phyloP scores from a whole-genome alignment of 768 basidiomycete genomes.

The Amanita fuliginea region DNA sequence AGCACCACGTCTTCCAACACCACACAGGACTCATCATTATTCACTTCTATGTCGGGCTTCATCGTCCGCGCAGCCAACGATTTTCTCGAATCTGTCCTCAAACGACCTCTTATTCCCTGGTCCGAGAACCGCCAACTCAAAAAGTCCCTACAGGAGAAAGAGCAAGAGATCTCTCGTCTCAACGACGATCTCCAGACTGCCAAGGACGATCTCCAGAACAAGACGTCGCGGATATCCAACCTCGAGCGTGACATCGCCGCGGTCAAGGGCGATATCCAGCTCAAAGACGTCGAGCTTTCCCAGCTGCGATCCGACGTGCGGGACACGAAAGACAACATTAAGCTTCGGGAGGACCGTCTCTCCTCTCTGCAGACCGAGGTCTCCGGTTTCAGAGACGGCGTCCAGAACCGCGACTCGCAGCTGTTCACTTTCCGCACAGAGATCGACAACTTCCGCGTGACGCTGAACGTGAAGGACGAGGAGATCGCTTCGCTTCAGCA shows the following conservation, averaged over 20 bases:
- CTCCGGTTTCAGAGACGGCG: neutral
- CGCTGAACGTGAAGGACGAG: constrained; percentile 4
- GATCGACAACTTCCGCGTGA: constrained; percentile 5
- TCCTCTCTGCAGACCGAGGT: neutral
- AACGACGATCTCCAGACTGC: neutral
- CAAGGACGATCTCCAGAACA: neutral
- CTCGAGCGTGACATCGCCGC: constrained; percentile 1
- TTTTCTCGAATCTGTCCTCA: constrained; percentile 4
- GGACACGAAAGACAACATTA: constrained; percentile 5
- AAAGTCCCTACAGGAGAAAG: constrained; percentile 1
- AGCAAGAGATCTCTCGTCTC: constrained; percentile 1
- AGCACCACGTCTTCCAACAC: neutral
- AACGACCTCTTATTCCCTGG: constrained; percentile 4
- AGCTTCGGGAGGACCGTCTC: neutral
- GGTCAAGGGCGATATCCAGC: neutral
- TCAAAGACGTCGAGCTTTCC: neutral
- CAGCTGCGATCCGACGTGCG: constrained; percentile 1
- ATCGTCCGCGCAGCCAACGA: constrained; percentile 4
- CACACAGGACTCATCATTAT: neutral
- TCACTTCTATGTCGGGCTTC: constrained; percentile 1
- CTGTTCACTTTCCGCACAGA: constrained; percentile 1
- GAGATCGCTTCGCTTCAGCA: constrained; percentile 5
- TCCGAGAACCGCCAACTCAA: constrained; percentile 3
- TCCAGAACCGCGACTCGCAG: constrained; percentile 2
- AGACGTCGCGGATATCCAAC: neutral